Conservation (phyloP, 208 protist genomes). For the Histomonas meleagridis region DNA sequence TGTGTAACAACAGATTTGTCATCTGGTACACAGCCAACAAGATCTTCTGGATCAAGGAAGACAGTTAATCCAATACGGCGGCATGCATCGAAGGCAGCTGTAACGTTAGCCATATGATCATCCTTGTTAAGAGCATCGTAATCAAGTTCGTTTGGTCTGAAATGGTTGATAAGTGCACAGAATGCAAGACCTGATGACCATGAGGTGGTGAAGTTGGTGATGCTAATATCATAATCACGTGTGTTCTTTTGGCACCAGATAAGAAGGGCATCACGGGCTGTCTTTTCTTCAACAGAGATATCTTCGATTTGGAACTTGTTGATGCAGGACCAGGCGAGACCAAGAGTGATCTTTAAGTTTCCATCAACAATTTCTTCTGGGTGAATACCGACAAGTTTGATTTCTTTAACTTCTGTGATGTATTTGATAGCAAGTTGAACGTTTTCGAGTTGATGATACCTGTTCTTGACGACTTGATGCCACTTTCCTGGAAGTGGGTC, state of each 20-base stretch:
- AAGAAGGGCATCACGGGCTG: slow-evolving; percentile 36
- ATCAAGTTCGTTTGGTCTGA: slow-evolving; percentile 4
- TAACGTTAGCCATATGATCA: neutral
- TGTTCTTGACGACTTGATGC: neutral
- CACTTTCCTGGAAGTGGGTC: neutral
- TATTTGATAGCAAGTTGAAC: neutral
- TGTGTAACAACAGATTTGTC: slow-evolving; percentile 38
- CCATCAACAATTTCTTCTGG: slow-evolving; percentile 20
- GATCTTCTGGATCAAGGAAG: slow-evolving; percentile 36
- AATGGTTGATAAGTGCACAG: slow-evolving; percentile 23
- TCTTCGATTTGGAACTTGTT: slow-evolving; percentile 34
- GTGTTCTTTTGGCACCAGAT: slow-evolving; percentile 36
- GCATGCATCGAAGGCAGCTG: neutral
- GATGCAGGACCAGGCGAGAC: slow-evolving; percentile 34
- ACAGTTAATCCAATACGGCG: neutral
- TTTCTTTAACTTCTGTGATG: neutral
- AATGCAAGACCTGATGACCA: slow-evolving; percentile 37
- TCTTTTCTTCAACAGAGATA: slow-evolving; percentile 37
- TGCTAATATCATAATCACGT: neutral
- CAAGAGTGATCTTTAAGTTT: slow-evolving; percentile 14
- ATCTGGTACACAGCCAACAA: neutral
- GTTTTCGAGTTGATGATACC: neutral
- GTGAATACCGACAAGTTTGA: neutral
- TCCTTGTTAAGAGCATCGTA: slow-evolving; percentile 24
- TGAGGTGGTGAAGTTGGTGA: slow-evolving; percentile 33